These are phyloP conservation scores for Triticum urartu DNA, from an alignment of 176 grass and related monocot genomes.

Conservation along the genomic window DNA sequence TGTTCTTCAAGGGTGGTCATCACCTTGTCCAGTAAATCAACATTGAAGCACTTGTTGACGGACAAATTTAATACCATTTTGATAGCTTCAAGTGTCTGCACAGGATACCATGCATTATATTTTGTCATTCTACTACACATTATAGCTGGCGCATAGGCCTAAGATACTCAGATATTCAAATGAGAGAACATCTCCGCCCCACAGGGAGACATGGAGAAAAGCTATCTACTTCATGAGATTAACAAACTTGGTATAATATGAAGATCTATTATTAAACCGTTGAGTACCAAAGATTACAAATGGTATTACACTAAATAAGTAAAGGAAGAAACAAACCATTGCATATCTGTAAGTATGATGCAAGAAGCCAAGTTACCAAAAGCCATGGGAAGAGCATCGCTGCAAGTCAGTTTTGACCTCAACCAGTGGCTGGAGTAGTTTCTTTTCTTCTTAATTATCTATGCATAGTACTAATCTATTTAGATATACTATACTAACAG, in stretches of 20 bases:
- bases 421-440: background rate
- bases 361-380: background rate
- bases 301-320: background rate
- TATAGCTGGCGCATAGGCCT: background rate
- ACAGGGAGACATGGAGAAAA: background rate
- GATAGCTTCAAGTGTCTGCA: slow-evolving; percentile 83
- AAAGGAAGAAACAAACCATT: background rate
- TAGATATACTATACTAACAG: background rate
- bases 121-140: slow-evolving; percentile 16
- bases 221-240: background rate
- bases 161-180: slow-evolving; percentile 1
- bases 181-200: background rate
- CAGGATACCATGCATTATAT: slow-evolving; percentile 20
- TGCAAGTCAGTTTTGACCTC: background rate
- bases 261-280: background rate
- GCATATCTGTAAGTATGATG: background rate
- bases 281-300: background rate
- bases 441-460: background rate
- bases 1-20: slow-evolving; percentile 56
- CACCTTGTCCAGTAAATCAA: slow-evolving; percentile 72
- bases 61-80: slow-evolving; percentile 82
- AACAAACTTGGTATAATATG: background rate
- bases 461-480: background rate
- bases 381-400: background rate
- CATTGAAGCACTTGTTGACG: slow-evolving; percentile 56